Evolutionary conservation across 1,139 yeast genomes (phyloP), one percentile per base, ranked within the genome.

Genomic region (Saccharomyces hybrid): DNA sequence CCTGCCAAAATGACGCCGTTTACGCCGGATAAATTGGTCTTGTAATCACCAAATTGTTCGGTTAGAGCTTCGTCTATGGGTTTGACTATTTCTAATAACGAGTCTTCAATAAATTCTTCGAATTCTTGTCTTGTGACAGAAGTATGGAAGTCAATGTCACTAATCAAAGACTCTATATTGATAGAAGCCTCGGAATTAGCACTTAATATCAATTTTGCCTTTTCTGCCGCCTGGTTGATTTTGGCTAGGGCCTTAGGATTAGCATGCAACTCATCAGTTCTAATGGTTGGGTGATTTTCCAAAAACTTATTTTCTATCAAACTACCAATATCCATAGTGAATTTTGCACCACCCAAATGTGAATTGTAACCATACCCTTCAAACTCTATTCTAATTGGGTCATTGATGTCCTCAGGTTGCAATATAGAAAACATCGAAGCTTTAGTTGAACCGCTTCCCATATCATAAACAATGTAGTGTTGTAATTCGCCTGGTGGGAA

Each of bases 391-490:
- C 69, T 65, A 23, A 74, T 60, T 1, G 75, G 72, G 9, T 64
- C 61, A 5, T 75, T 69, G 7, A 66, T 72, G 57, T 77, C 77
- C n/a, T 63, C 63, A 8, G 71, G 71, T 32, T 80, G 80, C 42
- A 74, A 72, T 58, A 84, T 75, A 1, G 93, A 83, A 54, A 90
- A 83, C 32, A 93, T 73, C 0, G 98, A 86, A 2, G 96, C 96
- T 55, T 84, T 82, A 0, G 96, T 87, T 0, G 95, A 84, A 0
- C 96, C 96, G 2, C 96, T 95, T 51, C 99, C 99, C 79, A 87
- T 81, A 68, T 93, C 99, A 68, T 84, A 89, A 34, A 95, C 79
- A 53, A 90, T 69, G 64, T 87, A 88, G 64, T 84, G 80, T 62
- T 84, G 82, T 52, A 76, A 73, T n/a, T 69, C 69, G 3, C 75